Evolutionary conservation across 139 green algal species (phyloP).

Genomic region (Coelastrella sp.): DNA sequence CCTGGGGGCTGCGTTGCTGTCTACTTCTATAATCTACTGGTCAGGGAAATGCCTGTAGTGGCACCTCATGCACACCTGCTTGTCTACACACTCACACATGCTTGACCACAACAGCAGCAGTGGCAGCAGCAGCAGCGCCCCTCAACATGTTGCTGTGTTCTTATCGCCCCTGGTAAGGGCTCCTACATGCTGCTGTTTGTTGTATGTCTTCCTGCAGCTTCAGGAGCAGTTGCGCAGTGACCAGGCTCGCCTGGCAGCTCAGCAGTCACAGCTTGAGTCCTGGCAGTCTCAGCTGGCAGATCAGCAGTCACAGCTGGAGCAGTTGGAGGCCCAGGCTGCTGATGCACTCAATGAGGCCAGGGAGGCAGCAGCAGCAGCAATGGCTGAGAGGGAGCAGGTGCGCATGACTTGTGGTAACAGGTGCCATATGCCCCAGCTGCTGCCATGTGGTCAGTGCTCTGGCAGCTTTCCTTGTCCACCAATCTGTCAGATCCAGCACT

Average conservation of each 20-base stretch:
- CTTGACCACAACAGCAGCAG: background rate
- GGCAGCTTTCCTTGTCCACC: no score
- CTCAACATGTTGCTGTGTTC: background rate
- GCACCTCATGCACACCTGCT: background rate
- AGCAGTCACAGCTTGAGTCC: constrained; percentile 16
- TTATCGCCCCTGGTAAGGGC: background rate
- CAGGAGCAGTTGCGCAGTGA: constrained; percentile 28
- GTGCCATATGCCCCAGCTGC: background rate
- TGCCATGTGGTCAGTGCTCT: background rate
- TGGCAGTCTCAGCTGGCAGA: constrained; percentile 35
- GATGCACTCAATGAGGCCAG: constrained; percentile 37
- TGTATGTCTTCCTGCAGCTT: constrained; percentile 1
- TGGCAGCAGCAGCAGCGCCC: background rate
- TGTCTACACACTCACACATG: background rate
- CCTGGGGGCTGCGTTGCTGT: no score
- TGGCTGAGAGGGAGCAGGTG: constrained; percentile 43
- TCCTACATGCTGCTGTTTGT: background rate
- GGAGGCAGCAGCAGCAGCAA: constrained; percentile 37
- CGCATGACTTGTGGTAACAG: background rate
- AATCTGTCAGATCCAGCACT: no score
- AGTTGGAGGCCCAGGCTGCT: constrained; percentile 35
- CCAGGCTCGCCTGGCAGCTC: background rate
- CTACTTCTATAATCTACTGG: no score
- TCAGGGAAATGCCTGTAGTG: background rate
- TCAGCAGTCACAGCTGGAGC: constrained; percentile 34